A percentile compares a stretch with the other conserved stretches of the same genome.
phyloP scores from a whole-genome alignment of 2,329 filamentous ascomycete genomes.

The Colletotrichum tanaceti region DNA sequence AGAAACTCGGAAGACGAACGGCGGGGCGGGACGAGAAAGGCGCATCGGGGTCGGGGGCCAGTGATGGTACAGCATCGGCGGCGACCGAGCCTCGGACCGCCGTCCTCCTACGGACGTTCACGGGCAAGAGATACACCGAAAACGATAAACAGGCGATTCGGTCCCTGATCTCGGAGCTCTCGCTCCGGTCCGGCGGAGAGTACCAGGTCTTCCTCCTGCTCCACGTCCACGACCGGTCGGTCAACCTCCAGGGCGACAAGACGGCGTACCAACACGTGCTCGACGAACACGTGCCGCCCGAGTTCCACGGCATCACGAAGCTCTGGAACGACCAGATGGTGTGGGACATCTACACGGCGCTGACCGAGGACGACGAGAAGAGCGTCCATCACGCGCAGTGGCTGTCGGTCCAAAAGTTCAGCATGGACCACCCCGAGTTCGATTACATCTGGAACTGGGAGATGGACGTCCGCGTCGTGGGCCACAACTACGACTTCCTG shows the following conservation, averaged over 20 bases:
- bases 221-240: slow-evolving; percentile 75
- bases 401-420: slow-evolving; percentile 80
- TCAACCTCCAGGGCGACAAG: slow-evolving; percentile 68
- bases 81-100: slow-evolving; percentile 66
- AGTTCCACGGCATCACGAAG: slow-evolving; percentile 77
- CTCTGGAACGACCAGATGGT: slow-evolving; percentile 82
- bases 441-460: slow-evolving; percentile 91
- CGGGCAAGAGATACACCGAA: slow-evolving; percentile 78
- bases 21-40: not conserved
- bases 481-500: slow-evolving; percentile 84
- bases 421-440: slow-evolving; percentile 80
- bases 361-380: slow-evolving; percentile 70
- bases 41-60: not conserved
- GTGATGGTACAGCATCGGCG: not conserved
- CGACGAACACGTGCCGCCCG: slow-evolving; percentile 71
- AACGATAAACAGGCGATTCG: slow-evolving; percentile 85
- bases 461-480: slow-evolving; percentile 81
- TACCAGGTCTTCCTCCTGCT: slow-evolving; percentile 84
- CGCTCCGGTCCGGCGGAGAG: slow-evolving; percentile 80
- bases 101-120: slow-evolving; percentile 80
- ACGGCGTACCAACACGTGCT: slow-evolving; percentile 70
- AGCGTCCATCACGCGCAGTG: slow-evolving; percentile 72
- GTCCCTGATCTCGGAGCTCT: slow-evolving; percentile 81
- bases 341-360: slow-evolving; percentile 78
- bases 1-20: not conserved